A percentile compares a stretch with the other conserved stretches of the same genome.
Conservation (phyloP, 495 filamentous ascomycete species). For the Hypoxylon trugodes region DNA sequence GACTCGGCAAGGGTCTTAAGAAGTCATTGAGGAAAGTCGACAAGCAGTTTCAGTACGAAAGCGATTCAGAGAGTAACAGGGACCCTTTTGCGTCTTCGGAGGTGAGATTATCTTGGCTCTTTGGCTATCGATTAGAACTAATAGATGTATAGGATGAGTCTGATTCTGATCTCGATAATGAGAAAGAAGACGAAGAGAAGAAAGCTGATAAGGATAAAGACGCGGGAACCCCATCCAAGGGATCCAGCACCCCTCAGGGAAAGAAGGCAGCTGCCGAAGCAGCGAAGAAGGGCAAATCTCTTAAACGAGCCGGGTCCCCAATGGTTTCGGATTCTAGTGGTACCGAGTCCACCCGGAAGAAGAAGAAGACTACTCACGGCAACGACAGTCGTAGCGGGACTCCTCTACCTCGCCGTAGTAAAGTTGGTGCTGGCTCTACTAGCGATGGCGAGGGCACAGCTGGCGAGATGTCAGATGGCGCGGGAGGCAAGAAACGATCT, state of each 20-base stretch:
- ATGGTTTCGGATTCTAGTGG: slow-evolving; percentile 88
- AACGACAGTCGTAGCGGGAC: slow-evolving; percentile 48
- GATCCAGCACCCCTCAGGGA: slow-evolving; percentile 77
- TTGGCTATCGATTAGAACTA: slow-evolving; percentile 18
- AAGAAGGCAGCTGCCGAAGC: slow-evolving; percentile 58
- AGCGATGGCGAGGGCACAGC: slow-evolving; percentile 84
- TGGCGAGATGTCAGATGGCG: slow-evolving; percentile 78
- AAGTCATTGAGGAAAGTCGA: slow-evolving; percentile 86
- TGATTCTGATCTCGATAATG: slow-evolving; percentile 48
- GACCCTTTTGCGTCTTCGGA: slow-evolving; percentile 75
- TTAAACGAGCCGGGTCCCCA: slow-evolving; percentile 89
- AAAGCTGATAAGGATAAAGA: slow-evolving; percentile 74
- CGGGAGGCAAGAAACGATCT: slow-evolving; percentile 67
- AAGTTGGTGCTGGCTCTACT: slow-evolving; percentile 70
- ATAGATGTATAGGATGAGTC: slow-evolving; percentile 41
- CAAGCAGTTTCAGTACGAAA: slow-evolving; percentile 83
- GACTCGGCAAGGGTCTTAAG: slow-evolving; percentile 75
- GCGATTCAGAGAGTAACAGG: slow-evolving; percentile 73
- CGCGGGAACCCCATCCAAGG: slow-evolving; percentile 72
- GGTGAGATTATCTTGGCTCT: slow-evolving; percentile 42
- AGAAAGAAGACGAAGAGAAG: slow-evolving; percentile 59
- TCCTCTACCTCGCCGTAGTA: slow-evolving; percentile 57
- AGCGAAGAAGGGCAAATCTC: slow-evolving; percentile 71
- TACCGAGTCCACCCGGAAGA: slow-evolving; percentile 88
- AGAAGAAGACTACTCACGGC: slow-evolving; percentile 75